A percentile compares a stretch with the other conserved stretches of the same genome.
These are phyloP conservation scores for Phyllosticta capitalensis DNA, from an alignment of 2,329 filamentous ascomycete species.

Conservation along the genomic window DNA sequence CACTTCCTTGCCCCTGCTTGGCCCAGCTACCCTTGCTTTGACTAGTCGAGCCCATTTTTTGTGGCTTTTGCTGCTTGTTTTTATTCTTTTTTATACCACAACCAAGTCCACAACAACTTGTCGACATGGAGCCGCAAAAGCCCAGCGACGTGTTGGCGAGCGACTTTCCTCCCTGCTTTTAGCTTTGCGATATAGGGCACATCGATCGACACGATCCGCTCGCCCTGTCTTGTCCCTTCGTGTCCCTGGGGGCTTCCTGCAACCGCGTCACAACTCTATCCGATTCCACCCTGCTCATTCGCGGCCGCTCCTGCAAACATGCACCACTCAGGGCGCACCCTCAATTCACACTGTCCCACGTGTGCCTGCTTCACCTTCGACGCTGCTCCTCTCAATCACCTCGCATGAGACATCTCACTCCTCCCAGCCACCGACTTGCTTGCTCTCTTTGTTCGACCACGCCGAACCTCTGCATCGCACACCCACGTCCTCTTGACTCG, in stretches of 20 bases:
- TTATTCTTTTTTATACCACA: neutral
- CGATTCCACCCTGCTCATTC: neutral
- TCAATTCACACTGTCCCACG: neutral
- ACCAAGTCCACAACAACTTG: neutral
- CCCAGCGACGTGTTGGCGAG: conserved; percentile 10
- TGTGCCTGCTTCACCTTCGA: neutral
- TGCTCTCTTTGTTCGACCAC: neutral
- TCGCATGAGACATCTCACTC: neutral
- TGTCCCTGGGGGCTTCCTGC: neutral
- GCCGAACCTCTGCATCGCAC: neutral
- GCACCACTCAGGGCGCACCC: neutral
- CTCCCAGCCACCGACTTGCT: neutral
- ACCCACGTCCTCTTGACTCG: neutral
- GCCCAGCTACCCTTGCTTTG: neutral
- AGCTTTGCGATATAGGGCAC: neutral
- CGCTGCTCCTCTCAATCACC: neutral
- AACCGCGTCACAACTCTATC: neutral
- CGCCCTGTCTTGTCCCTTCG: neutral
- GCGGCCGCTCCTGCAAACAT: neutral
- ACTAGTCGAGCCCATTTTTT: neutral
- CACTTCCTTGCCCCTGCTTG: neutral
- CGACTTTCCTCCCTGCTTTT: conserved; percentile 11
- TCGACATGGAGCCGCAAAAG: conserved; percentile 11
- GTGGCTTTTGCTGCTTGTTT: neutral
- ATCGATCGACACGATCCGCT: neutral